Conservation (phyloP, 352 stramenopile genomes). For the Thraustochytrium sp. region DNA sequence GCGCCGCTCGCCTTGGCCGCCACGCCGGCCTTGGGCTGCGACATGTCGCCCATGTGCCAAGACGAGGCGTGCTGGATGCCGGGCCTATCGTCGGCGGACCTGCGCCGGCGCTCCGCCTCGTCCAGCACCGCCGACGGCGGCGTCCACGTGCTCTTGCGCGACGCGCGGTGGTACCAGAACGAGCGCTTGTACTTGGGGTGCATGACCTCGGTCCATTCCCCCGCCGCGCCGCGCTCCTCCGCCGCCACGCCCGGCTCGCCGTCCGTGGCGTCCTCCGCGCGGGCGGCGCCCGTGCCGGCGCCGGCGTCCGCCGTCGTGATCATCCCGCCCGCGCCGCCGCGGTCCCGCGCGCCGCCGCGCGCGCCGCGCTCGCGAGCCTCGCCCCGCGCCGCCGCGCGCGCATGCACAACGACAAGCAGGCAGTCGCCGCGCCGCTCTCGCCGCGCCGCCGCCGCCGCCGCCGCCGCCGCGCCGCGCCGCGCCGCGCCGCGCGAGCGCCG, state of each 20-base stretch:
- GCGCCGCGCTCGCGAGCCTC: neutral
- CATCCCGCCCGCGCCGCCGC: neutral
- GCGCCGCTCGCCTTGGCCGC: too few species aligned
- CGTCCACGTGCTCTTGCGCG: conserved; percentile 18
- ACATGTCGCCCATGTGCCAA: too few species aligned
- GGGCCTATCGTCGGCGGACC: too few species aligned
- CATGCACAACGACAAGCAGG: too few species aligned
- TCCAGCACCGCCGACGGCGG: neutral
- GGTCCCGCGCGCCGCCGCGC: neutral
- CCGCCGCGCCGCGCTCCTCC: neutral
- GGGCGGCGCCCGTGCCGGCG: neutral
- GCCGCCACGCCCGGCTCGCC: neutral
- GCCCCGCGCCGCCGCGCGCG: too few species aligned
- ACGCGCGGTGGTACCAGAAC: conserved; percentile 12
- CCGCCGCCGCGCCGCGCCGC: too few species aligned
- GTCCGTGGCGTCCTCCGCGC: neutral
- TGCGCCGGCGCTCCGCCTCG: too few species aligned
- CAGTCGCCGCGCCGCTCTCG: too few species aligned
- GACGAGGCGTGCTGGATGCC: too few species aligned
- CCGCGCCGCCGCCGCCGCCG: too few species aligned
- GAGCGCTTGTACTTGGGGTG: conserved; percentile 22
- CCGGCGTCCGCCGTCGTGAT: neutral
- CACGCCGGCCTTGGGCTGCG: too few species aligned
- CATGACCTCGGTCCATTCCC: conserved; percentile 23
- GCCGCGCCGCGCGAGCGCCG: too few species aligned